phyloP scores from a whole-genome alignment of 2,329 filamentous ascomycete genomes.

The Huntiella decipiens region DNA sequence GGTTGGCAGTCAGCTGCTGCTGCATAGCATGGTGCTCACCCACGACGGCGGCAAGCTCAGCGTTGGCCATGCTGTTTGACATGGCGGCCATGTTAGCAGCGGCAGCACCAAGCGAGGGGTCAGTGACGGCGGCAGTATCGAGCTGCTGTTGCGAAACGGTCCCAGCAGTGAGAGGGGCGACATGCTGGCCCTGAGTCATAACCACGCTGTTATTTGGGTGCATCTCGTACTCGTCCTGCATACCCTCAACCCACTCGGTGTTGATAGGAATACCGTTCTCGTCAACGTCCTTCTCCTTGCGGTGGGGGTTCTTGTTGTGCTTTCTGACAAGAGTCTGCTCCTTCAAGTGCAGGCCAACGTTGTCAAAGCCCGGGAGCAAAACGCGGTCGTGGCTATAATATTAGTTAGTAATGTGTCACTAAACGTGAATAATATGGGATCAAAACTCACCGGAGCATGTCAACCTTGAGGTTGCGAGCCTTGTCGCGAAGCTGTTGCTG shows the following conservation, averaged over 20 bases:
- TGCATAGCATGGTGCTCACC: slow-evolving; percentile 5
- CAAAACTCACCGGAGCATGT: slow-evolving; percentile 24
- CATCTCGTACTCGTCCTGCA: slow-evolving; percentile 10
- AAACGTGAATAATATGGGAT: background rate
- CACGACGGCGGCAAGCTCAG: slow-evolving; percentile 1
- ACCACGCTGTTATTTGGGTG: background rate
- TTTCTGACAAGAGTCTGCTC: slow-evolving; percentile 24
- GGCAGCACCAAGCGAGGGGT: slow-evolving; percentile 7
- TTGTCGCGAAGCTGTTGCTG: slow-evolving; percentile 40
- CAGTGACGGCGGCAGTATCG: slow-evolving; percentile 9
- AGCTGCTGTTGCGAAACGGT: background rate
- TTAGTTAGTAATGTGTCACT: background rate
- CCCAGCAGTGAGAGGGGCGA: background rate
- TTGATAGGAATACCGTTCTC: slow-evolving; percentile 21
- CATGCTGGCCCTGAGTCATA: background rate
- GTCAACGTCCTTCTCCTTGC: slow-evolving; percentile 28
- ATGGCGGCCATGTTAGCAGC: slow-evolving; percentile 4
- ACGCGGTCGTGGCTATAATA: slow-evolving; percentile 20
- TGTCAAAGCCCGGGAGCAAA: slow-evolving; percentile 30
- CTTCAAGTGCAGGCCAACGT: slow-evolving; percentile 30
- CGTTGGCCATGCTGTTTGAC: slow-evolving; percentile 3
- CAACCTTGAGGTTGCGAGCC: slow-evolving; percentile 37
- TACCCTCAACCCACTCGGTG: slow-evolving; percentile 15
- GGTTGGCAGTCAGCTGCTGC: slow-evolving; percentile 5
- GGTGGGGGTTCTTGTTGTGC: slow-evolving; percentile 29